These are phyloP conservation scores for Vitis cinerea DNA, from an alignment of 164 flowering plant genomes.

Conservation along the genomic window DNA sequence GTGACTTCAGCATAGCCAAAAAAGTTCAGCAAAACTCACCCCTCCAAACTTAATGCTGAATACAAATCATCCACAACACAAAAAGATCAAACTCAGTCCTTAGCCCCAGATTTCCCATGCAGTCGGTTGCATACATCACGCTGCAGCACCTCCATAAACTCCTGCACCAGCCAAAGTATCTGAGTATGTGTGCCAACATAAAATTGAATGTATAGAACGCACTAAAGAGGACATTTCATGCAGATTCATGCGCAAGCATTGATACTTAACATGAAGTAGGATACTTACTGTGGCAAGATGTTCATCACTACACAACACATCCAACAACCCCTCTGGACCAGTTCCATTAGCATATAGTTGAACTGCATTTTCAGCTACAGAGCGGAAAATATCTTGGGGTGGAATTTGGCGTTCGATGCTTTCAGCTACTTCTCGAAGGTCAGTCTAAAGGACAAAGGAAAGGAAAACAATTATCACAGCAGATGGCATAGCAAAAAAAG, in stretches of 20 bases:
- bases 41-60: no score
- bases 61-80: no score
- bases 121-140: constrained; percentile 42
- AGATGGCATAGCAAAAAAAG: background rate
- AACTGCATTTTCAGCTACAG: constrained; percentile 52
- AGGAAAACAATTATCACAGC: background rate
- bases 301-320: constrained; percentile 55
- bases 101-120: constrained; percentile 19
- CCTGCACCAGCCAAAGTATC: constrained; percentile 37
- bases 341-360: constrained; percentile 24
- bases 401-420: constrained; percentile 44
- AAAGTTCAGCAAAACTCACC: no score
- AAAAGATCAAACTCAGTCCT: no score
- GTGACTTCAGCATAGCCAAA: no score
- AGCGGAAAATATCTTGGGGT: constrained; percentile 57
- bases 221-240: background rate
- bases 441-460: constrained; percentile 29
- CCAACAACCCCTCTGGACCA: constrained; percentile 31
- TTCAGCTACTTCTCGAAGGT: constrained; percentile 40
- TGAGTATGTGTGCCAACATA: background rate
- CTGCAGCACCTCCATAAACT: constrained; percentile 54
- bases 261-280: background rate
- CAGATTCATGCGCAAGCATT: no score
- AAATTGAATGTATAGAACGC: background rate
- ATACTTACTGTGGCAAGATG: constrained; percentile 54